These are phyloP conservation scores for Vitis hybrid DNA, from an alignment of 177 flowering plant genomes.

Conservation along the genomic window DNA sequence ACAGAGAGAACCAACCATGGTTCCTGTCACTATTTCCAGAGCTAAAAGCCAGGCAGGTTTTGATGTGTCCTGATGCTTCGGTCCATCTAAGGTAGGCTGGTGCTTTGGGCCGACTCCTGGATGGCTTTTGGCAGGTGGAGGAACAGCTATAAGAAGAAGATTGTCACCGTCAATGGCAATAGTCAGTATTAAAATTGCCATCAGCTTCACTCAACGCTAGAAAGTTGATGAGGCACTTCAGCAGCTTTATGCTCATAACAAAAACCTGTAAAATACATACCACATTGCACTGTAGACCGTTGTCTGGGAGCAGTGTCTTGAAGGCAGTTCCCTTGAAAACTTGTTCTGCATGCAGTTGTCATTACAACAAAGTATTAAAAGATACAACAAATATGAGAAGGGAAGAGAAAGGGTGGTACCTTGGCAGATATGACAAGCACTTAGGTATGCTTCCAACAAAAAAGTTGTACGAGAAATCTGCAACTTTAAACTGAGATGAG, in stretches of 20 bases:
- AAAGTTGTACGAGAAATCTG: constrained; percentile 81
- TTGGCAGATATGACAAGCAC: constrained; percentile 73
- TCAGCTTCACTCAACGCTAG: no score
- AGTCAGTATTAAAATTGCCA: background rate
- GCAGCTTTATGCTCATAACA: background rate
- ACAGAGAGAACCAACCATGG: constrained; percentile 48
- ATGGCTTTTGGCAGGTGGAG: constrained; percentile 39
- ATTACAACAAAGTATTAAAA: background rate
- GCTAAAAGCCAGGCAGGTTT: no score
- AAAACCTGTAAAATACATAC: constrained; percentile 29
- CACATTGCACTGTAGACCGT: constrained; percentile 64
- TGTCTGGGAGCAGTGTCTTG: constrained; percentile 58
- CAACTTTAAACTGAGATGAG: constrained; percentile 54
- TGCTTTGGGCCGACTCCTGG: constrained; percentile 34
- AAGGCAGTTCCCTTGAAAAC: constrained; percentile 86
- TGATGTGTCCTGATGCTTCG: no score
- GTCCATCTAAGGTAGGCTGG: constrained; percentile 4
- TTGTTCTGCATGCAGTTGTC: constrained; percentile 45
- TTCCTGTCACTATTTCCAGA: constrained; percentile 50
- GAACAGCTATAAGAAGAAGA: constrained; percentile 27
- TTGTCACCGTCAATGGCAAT: background rate
- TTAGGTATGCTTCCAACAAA: constrained; percentile 75
- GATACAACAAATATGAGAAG: background rate
- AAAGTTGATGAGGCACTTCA: no score
- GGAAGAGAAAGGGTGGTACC: constrained; percentile 36